Evolutionary conservation across 441 rosid species (phyloP).

Genomic region (Biscutella laevigata): DNA sequence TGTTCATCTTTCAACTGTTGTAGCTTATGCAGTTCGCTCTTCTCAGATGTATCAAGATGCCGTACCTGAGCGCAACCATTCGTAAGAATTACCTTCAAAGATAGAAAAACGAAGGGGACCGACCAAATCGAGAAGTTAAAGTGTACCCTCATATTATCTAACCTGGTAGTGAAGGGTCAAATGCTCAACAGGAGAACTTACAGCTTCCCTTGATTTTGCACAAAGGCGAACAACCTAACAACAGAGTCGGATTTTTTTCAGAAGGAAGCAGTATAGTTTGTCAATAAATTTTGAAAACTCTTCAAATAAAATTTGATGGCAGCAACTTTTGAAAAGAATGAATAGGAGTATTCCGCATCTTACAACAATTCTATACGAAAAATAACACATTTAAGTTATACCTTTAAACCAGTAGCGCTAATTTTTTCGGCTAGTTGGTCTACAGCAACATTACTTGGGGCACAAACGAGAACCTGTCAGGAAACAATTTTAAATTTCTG

Average conservation of each 20-base stretch:
- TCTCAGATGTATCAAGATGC: slow-evolving; percentile 97
- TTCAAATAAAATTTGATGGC: neutral
- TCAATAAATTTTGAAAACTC: neutral
- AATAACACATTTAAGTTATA: too few species aligned
- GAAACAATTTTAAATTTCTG: slow-evolving; percentile 9
- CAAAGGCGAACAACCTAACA: slow-evolving; percentile 91
- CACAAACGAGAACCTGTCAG: slow-evolving; percentile 87
- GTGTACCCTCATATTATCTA: slow-evolving; percentile 17
- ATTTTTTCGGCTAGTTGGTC: slow-evolving; percentile 99
- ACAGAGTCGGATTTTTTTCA: neutral
- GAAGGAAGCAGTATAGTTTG: neutral
- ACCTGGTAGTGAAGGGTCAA: slow-evolving; percentile 99
- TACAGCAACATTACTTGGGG: slow-evolving; percentile 99
- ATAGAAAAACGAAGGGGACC: slow-evolving; percentile 3
- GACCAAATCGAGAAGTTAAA: slow-evolving; percentile 2
- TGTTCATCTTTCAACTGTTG: slow-evolving; percentile 99
- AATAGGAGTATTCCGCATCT: neutral
- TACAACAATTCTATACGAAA: too few species aligned
- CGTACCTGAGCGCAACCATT: slow-evolving; percentile 59
- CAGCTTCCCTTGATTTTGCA: slow-evolving; percentile 99
- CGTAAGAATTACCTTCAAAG: slow-evolving; percentile 14
- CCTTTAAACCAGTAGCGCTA: slow-evolving; percentile 98
- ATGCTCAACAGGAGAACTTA: slow-evolving; percentile 98
- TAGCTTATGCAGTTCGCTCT: slow-evolving; percentile 95
- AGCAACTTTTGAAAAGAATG: neutral